Evolutionary conservation across 495 filamentous ascomycete species (phyloP).

Genomic region (Talaromyces stipitatus): DNA sequence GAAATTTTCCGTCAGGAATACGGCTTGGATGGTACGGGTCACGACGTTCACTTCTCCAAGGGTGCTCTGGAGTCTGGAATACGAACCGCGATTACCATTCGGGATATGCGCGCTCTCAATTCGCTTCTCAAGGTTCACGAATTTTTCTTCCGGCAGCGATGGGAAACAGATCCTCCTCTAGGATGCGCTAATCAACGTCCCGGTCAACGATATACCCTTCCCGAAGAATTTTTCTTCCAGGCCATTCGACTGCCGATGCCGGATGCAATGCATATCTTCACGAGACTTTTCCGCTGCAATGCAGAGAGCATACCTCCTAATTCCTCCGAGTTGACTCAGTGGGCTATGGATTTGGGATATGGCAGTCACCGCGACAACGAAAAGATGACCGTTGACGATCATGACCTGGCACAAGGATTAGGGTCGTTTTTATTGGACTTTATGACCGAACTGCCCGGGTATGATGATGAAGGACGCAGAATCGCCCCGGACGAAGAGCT

Average conservation of each 20-base stretch:
- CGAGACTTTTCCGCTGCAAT: constrained; percentile 27
- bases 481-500: constrained; percentile 11
- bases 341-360: constrained; percentile 21
- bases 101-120: constrained; percentile 22
- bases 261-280: constrained; percentile 19
- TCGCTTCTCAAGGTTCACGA: constrained; percentile 36
- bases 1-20: constrained; percentile 30
- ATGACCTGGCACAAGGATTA: constrained; percentile 7
- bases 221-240: constrained; percentile 22
- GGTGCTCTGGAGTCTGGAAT: constrained; percentile 29
- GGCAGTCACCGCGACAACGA: neutral
- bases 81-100: constrained; percentile 19
- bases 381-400: neutral
- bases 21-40: constrained; percentile 11
- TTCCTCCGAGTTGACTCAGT: constrained; percentile 25
- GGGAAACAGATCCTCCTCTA: neutral
- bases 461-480: constrained; percentile 10
- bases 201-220: constrained; percentile 11
- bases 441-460: constrained; percentile 22
- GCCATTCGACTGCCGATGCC: constrained; percentile 12
- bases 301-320: constrained; percentile 32
- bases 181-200: constrained; percentile 8
- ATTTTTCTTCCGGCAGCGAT: constrained; percentile 17
- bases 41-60: constrained; percentile 14
- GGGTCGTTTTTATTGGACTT: constrained; percentile 31